These are phyloP conservation scores for Drechslerella coelobrocha DNA, from an alignment of 2,329 filamentous ascomycete genomes.

Conservation along the genomic window DNA sequence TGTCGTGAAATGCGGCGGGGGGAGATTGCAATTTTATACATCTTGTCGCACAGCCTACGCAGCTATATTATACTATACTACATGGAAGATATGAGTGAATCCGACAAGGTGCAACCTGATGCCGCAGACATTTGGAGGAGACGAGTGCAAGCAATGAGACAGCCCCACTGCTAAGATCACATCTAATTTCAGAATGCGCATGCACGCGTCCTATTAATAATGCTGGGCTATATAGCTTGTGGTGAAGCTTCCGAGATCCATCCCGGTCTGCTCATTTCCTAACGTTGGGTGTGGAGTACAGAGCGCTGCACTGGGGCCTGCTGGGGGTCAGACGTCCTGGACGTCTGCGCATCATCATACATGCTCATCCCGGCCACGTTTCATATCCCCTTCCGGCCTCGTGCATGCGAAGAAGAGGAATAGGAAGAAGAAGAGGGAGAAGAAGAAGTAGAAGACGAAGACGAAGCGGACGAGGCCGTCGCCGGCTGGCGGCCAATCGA, in stretches of 20 bases:
- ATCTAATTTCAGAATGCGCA: not conserved
- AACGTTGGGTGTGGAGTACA: not conserved
- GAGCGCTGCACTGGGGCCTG: not conserved
- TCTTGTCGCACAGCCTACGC: too few relatives aligned
- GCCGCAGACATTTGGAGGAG: not conserved
- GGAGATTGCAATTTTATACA: not conserved
- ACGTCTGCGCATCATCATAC: not conserved
- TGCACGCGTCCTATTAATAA: not conserved
- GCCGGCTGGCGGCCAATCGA: not conserved
- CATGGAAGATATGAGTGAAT: not conserved
- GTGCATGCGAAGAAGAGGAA: too few relatives aligned
- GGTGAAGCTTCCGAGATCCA: not conserved
- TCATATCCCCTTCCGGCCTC: too few relatives aligned
- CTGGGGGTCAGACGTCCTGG: not conserved
- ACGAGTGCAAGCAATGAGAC: not conserved
- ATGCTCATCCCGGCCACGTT: too few relatives aligned
- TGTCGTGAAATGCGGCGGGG: not conserved
- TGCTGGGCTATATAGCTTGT: not conserved
- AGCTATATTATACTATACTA: not conserved
- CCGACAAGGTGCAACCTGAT: not conserved
- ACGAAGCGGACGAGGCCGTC: too few relatives aligned
- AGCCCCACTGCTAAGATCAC: not conserved
- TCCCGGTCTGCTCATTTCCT: not conserved
- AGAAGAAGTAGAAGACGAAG: too few relatives aligned
- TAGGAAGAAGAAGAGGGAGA: not conserved